phyloP scores from a whole-genome alignment of 1,139 yeast species.

The Sugiyamaella novakii region DNA sequence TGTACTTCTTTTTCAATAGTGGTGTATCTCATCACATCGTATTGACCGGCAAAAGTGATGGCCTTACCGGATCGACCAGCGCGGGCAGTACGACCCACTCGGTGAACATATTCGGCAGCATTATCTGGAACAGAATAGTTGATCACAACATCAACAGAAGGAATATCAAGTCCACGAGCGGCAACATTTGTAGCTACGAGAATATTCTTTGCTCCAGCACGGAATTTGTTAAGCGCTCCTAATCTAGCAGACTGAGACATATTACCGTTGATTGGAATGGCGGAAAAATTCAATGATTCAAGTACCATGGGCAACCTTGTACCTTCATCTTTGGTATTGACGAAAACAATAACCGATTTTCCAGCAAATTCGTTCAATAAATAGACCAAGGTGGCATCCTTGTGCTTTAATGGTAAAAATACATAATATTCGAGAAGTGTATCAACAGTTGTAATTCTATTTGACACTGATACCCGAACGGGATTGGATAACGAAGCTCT shows the following conservation, averaged over 20 bases:
- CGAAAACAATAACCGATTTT: constrained; percentile 84
- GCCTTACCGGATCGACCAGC: constrained; percentile 97
- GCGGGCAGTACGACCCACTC: constrained; percentile 98
- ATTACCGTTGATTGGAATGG: constrained; percentile 95
- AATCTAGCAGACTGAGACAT: constrained; percentile 88
- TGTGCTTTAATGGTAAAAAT: constrained; percentile 90
- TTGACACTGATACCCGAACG: constrained; percentile 85
- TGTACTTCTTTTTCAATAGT: constrained; percentile 67
- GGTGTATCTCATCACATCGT: constrained; percentile 83
- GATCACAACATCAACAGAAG: constrained; percentile 87
- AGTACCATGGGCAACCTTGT: constrained; percentile 85
- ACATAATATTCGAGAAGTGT: constrained; percentile 85
- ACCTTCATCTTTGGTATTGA: constrained; percentile 94
- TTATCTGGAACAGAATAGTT: constrained; percentile 97
- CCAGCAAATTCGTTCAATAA: constrained; percentile 82
- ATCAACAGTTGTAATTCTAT: constrained; percentile 89
- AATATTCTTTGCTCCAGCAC: constrained; percentile 78
- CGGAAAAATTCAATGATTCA: constrained; percentile 79
- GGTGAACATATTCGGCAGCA: constrained; percentile 95
- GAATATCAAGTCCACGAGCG: constrained; percentile 96
- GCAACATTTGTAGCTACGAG: constrained; percentile 97
- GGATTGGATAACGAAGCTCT: constrained; percentile 90
- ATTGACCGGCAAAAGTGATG: constrained; percentile 88
- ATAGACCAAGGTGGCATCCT: constrained; percentile 83
- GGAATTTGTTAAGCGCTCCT: constrained; percentile 90